Base-by-base conservation (phyloP, 1,284 basidiomycete genomes). In the Ceratobasidium theobromae region DNA sequence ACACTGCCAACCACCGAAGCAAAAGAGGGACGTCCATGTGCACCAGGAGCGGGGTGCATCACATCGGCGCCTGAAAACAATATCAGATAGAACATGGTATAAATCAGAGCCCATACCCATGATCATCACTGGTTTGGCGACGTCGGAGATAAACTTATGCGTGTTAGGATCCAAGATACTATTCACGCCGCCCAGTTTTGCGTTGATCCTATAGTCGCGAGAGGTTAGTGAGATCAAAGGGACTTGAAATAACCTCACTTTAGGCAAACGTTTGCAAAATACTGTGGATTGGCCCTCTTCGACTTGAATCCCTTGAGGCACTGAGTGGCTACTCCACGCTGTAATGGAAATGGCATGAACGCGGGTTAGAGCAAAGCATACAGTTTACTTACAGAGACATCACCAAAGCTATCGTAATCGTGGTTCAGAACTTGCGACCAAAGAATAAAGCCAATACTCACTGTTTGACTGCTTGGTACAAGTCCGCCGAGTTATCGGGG, bases 161-260 rank as follows among this genome's bases (percentile, higher is more conserved):
- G 86, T 82, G 0, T 85, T 85, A 16, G 85, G 79, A 55, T 68
- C 86, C 0, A 87, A 88, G 48, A 91, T 79, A 2, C 82, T 83
- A 72, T 91, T 92, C 72, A 90, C 86, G 0, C 89, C 89, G 25
- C 89, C 89, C 0, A 91, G 78, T 74, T 92, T 91, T 23, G 88
- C 88, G 71, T 91, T 91, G 70, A 92, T 81, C 73, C 89, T 91
- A 70, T 11, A 54, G n/a, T n/a, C n/a, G 30, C 25, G 69, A 33
- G 48, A 35, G 23, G 1, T 27, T 14, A 30, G 6, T 40, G 21
- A 23, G 21, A 4, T 8, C 2, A 43, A 3, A 40, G 16, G 9
- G 11, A 8, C 11, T 9, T 27, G 4, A 14, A 23, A 30, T 53
- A 48, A 21, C 75, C 81, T 72, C 66, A 89, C 89, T 91, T 91